Conservation (phyloP, 2,329 filamentous ascomycete genomes). For the Phaeophleospora eucalypticola region DNA sequence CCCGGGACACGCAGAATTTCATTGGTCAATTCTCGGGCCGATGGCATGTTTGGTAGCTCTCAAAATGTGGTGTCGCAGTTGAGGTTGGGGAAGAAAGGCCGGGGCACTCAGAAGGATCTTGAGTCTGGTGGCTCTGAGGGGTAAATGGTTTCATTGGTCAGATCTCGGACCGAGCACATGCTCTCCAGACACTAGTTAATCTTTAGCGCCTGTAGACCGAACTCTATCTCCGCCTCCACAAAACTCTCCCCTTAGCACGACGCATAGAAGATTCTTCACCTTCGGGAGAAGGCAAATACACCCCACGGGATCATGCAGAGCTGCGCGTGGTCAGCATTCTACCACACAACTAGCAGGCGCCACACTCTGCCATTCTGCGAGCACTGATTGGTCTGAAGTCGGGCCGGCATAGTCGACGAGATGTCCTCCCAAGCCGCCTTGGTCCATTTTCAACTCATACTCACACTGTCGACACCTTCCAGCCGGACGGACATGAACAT, state of each 20-base stretch:
- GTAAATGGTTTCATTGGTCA: slow-evolving; percentile 5
- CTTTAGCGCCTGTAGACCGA: no score
- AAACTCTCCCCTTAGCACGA: no score
- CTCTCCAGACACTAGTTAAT: no score
- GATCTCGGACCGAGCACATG: slow-evolving; percentile 5
- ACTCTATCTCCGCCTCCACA: no score
- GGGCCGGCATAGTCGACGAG: background rate
- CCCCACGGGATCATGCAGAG: no score
- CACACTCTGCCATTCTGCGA: slow-evolving; percentile 2
- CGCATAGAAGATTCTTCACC: background rate
- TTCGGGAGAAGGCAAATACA: background rate
- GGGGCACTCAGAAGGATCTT: no score
- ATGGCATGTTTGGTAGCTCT: background rate
- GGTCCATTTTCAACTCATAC: no score
- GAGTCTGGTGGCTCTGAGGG: no score
- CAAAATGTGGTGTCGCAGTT: background rate
- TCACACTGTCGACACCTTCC: no score
- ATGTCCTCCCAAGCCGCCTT: background rate
- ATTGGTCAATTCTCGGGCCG: background rate
- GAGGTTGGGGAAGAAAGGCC: background rate
- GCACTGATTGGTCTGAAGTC: slow-evolving; percentile 3
- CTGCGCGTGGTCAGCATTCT: no score
- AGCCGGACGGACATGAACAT: no score
- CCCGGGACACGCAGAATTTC: background rate
- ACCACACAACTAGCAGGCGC: slow-evolving; percentile 1